phyloP scores from a whole-genome alignment of 2,329 filamentous ascomycete genomes.

The Sporothrix euskadiensis region DNA sequence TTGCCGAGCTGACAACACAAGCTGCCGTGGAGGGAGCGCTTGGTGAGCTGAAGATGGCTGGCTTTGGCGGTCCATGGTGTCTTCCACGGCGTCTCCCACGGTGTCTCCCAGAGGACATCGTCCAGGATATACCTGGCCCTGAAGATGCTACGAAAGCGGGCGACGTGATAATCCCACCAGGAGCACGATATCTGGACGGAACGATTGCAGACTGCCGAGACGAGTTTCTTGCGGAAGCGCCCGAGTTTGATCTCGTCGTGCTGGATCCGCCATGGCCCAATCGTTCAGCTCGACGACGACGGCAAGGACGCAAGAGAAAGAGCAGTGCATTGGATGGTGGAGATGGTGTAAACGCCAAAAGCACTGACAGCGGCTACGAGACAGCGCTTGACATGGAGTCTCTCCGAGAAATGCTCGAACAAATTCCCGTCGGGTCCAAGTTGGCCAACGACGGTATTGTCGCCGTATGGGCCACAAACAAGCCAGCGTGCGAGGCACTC shows the following conservation, averaged over 20 bases:
- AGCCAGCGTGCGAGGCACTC: conserved; percentile 58
- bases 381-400: conserved; percentile 49
- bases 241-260: conserved; percentile 65
- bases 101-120: conserved; percentile 28
- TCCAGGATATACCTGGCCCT: neutral
- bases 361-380: conserved; percentile 41
- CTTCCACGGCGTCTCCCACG: conserved; percentile 45
- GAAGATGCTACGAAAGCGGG: conserved; percentile 8
- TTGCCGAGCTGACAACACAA: conserved; percentile 56
- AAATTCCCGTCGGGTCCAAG: conserved; percentile 57
- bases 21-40: conserved; percentile 51
- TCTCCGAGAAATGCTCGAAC: conserved; percentile 52
- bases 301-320: conserved; percentile 47
- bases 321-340: neutral
- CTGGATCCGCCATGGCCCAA: conserved; percentile 84
- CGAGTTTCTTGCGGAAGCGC: conserved; percentile 46
- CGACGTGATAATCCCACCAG: conserved; percentile 43
- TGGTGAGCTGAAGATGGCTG: conserved; percentile 39
- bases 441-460: conserved; percentile 60
- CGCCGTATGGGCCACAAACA: conserved; percentile 79
- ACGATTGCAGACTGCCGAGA: conserved; percentile 47
- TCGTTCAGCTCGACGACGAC: conserved; percentile 59
- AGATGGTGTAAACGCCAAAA: neutral
- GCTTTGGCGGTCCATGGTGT: conserved; percentile 48
- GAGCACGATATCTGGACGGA: conserved; percentile 51